Evolutionary conservation across 2,329 filamentous ascomycete genomes (phyloP).

Genomic region (Cladosporium sp.): DNA sequence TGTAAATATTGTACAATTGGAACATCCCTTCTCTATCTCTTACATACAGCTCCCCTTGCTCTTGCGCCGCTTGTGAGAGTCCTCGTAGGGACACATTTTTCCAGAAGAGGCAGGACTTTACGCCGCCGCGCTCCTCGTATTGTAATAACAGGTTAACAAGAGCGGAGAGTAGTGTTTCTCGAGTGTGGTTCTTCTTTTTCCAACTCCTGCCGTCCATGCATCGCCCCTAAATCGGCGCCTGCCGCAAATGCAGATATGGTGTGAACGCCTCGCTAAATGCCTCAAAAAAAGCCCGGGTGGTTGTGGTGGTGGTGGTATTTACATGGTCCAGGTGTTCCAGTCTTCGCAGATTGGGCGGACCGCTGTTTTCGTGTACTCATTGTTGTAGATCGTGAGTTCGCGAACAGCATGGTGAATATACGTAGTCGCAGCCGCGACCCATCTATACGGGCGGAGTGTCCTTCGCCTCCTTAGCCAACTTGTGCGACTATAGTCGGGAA

Average conservation of each 20-base stretch:
- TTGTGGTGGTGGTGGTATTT: conserved; percentile 9
- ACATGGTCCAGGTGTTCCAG: conserved; percentile 9
- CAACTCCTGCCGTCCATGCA: conserved; percentile 10
- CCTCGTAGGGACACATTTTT: neutral
- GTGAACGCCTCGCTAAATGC: conserved; percentile 20
- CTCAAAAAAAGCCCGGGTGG: conserved; percentile 1
- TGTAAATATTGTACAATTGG: conserved; percentile 13
- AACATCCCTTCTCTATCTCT: neutral
- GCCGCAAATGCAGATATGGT: conserved; percentile 18
- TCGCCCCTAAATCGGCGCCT: conserved; percentile 9
- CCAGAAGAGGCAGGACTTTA: neutral
- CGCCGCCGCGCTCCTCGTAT: neutral
- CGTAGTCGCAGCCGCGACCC: neutral
- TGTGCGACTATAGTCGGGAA: conserved; percentile 16
- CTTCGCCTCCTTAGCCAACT: conserved; percentile 21
- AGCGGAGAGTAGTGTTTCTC: conserved; percentile 7
- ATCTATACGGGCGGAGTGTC: conserved; percentile 2
- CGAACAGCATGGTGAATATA: conserved; percentile 1
- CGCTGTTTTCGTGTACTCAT: neutral
- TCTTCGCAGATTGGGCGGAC: neutral
- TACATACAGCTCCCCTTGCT: conserved; percentile 7
- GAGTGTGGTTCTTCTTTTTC: neutral
- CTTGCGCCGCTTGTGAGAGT: neutral
- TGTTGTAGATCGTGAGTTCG: neutral
- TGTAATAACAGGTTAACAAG: conserved; percentile 2